These are phyloP conservation scores for Microdochium paspali DNA, from an alignment of 2,329 filamentous ascomycete genomes.

Conservation along the genomic window DNA sequence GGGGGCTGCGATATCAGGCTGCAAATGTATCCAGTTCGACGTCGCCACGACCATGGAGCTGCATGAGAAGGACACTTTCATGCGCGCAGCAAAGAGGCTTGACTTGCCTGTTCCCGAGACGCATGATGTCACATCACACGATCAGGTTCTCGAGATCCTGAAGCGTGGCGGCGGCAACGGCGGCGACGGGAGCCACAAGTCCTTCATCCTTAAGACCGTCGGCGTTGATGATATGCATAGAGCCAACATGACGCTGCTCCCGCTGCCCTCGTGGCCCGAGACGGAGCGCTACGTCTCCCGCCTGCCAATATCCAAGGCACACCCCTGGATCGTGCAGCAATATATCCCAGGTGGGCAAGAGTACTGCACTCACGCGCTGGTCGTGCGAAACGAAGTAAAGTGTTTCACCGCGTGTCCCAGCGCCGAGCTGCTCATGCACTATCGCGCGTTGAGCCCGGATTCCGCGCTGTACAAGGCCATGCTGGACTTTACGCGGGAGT, in stretches of 20 bases:
- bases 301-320: slow-evolving; percentile 42
- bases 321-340: slow-evolving; percentile 61
- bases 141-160: slow-evolving; percentile 44
- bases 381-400: slow-evolving; percentile 55
- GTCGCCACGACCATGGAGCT: slow-evolving; percentile 44
- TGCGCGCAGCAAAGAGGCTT: slow-evolving; percentile 42
- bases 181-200: neutral
- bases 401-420: slow-evolving; percentile 60
- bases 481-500: slow-evolving; percentile 52
- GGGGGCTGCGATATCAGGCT: slow-evolving; percentile 36
- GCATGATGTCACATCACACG: slow-evolving; percentile 39
- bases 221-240: slow-evolving; percentile 51
- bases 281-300: slow-evolving; percentile 45
- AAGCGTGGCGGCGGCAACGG: slow-evolving; percentile 12
- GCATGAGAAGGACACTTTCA: slow-evolving; percentile 58
- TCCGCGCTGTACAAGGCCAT: slow-evolving; percentile 49
- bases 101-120: slow-evolving; percentile 45
- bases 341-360: slow-evolving; percentile 51
- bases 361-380: slow-evolving; percentile 62
- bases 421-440: slow-evolving; percentile 55
- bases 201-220: slow-evolving; percentile 58
- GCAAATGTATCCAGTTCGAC: slow-evolving; percentile 56
- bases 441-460: slow-evolving; percentile 44
- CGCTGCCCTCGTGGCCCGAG: slow-evolving; percentile 37
- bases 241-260: slow-evolving; percentile 56